Evolutionary conservation across 257 asterid genomes (phyloP).

Genomic region (Catharanthus roseus): DNA sequence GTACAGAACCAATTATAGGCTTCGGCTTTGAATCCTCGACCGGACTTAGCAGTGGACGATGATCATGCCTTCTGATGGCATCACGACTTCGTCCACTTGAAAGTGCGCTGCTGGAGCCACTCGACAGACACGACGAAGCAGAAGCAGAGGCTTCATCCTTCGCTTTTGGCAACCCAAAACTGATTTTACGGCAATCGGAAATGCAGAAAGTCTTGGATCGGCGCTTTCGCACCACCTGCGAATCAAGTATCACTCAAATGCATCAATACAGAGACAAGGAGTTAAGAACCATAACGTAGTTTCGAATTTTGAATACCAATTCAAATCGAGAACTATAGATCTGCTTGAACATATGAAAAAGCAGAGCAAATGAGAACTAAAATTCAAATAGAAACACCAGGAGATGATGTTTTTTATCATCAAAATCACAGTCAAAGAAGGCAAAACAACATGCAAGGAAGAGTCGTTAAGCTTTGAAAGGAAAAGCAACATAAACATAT

Average conservation of each 20-base stretch:
- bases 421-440: neutral
- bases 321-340: neutral
- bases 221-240: conserved; percentile 65
- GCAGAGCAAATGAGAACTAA: neutral
- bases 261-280: conserved; percentile 2
- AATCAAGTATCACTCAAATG: neutral
- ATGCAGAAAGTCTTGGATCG: conserved; percentile 56
- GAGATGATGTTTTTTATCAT: neutral
- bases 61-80: conserved; percentile 8
- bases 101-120: conserved; percentile 25
- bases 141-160: conserved; percentile 31
- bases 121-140: conserved; percentile 46
- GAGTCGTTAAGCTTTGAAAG: neutral
- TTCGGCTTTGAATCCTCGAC: conserved; percentile 30
- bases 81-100: conserved; percentile 36
- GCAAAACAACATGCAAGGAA: no score
- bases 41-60: neutral
- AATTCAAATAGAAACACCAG: neutral
- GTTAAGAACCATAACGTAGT: neutral
- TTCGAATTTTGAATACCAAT: neutral
- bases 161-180: conserved; percentile 27
- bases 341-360: neutral
- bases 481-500: neutral
- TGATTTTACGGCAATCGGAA: conserved; percentile 37
- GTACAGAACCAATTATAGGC: conserved; percentile 34